A percentile compares a stretch with the other conserved stretches of the same genome.
Evolutionary conservation across 208 protist genomes (phyloP).

Genomic region (Crithidia mellificae): DNA sequence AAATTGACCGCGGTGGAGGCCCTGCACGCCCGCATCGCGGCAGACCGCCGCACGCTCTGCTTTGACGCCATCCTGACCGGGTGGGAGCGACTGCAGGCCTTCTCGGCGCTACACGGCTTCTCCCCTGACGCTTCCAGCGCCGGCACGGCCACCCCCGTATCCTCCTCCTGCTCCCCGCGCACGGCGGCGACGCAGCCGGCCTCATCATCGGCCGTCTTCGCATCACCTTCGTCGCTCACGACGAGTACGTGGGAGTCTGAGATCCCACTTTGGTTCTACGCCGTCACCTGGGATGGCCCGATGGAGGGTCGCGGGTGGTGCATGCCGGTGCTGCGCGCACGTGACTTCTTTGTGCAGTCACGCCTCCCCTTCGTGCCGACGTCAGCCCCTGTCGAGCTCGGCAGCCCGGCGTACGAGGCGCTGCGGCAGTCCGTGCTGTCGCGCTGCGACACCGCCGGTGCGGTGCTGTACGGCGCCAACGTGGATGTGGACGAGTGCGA

Average conservation of each 20-base stretch:
- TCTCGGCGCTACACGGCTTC: slow-evolving; percentile 6
- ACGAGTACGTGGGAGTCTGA: slow-evolving; percentile 4
- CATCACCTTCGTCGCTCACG: neutral
- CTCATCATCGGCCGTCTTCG: slow-evolving; percentile 2
- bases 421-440: slow-evolving; percentile 40
- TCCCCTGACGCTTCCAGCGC: neutral
- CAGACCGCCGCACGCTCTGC: slow-evolving; percentile 50
- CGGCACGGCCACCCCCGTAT: slow-evolving; percentile 10
- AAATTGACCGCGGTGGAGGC: neutral
- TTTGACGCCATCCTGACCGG: slow-evolving; percentile 65
- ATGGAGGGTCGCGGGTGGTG: slow-evolving; percentile 53
- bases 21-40: slow-evolving; percentile 45
- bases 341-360: slow-evolving; percentile 44
- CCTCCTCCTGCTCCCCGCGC: slow-evolving; percentile 2
- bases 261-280: slow-evolving; percentile 62
- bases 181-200: neutral
- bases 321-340: slow-evolving; percentile 39
- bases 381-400: slow-evolving; percentile 29
- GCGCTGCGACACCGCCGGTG: slow-evolving; percentile 57
- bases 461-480: slow-evolving; percentile 68
- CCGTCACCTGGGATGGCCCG: slow-evolving; percentile 48
- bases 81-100: slow-evolving; percentile 63
- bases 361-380: slow-evolving; percentile 41
- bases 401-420: slow-evolving; percentile 41
- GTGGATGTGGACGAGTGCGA: neutral